Evolutionary conservation across 805 yeast genomes (phyloP), one percentile per base, ranked within the genome.

Genomic region (Pichia nanzhaoensis): DNA sequence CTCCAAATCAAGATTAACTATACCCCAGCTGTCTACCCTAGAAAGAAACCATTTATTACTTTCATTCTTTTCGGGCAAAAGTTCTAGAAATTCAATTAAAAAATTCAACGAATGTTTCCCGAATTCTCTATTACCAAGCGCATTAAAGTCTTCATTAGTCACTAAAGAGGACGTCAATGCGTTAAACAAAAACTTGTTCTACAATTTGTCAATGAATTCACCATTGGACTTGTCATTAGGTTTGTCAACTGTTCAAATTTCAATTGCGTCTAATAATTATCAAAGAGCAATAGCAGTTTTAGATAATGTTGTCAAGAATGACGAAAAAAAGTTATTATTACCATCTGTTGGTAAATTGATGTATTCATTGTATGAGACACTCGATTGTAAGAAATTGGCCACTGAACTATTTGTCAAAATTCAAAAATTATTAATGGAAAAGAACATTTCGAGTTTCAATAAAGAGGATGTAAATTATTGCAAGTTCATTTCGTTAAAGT

Each of bases 291-390:
- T 61, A 12, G 37, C 55, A 8, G 46, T 68, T 7, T 57, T 75
- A 38, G 75, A 74, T 53, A 53, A 57, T 22, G 24, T 57, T 10
- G 42, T 46, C 2, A 17, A 39, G 2, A 41, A 47, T 17, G 30
- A 49, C 13, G 14, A 39, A 17, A 49, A 39, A 10, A 17, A 43
- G 13, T 41, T 53, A 21, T 36, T 57, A 4, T 46, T 54, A 4
- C 82, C 85, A 3, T 75, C 77, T 4, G 57, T 82, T 37, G 65
- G 74, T 34, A 76, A 78, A 22, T 61, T 73, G 5, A 60, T 80
- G 24, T 65, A 74, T 9, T 66, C 75, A 13, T 55, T 81, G 6
- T 77, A 74, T 57, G 82, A 76, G 50, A 48, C 58, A 12, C 59
- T 70, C 37, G 71, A 74, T 36, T 64, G 73, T 38, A 58, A 57